Percentiles rank a stretch among this genome's conserved stretches.
These are phyloP conservation scores for Penicillium sp. DNA, from an alignment of 2,329 filamentous ascomycete species.

Conservation along the genomic window DNA sequence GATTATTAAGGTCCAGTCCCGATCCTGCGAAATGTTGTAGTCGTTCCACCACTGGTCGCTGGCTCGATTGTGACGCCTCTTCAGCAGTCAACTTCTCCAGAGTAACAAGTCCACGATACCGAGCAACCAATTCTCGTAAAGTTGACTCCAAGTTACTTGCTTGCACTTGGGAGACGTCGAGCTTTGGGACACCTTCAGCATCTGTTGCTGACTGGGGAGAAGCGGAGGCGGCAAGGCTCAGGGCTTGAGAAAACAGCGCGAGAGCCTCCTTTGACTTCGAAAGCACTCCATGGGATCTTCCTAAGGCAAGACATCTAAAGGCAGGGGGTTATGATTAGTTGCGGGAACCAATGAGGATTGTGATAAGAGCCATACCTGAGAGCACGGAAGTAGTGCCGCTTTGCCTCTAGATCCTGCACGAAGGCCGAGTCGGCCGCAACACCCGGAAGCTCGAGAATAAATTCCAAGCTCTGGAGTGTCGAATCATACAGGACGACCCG, in stretches of 20 bases:
- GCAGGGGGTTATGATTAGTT: slow-evolving; percentile 4
- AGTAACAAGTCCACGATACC: slow-evolving; percentile 76
- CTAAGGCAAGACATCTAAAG: slow-evolving; percentile 66
- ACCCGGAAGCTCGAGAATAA: slow-evolving; percentile 79
- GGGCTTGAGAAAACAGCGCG: slow-evolving; percentile 69
- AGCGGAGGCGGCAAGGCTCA: slow-evolving; percentile 50
- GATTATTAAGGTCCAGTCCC: slow-evolving; percentile 63
- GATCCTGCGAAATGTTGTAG: slow-evolving; percentile 65
- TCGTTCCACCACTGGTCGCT: slow-evolving; percentile 61
- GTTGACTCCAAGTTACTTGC: slow-evolving; percentile 52
- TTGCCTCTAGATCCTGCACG: slow-evolving; percentile 66
- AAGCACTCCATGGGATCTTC: slow-evolving; percentile 70
- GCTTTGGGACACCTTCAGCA: slow-evolving; percentile 50
- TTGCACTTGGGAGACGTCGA: slow-evolving; percentile 57
- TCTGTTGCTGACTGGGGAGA: slow-evolving; percentile 39
- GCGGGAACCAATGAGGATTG: slow-evolving; percentile 7
- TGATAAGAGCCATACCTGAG: slow-evolving; percentile 57
- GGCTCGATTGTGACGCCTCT: slow-evolving; percentile 37
- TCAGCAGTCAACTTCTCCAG: slow-evolving; percentile 57
- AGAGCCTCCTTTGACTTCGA: slow-evolving; percentile 68
- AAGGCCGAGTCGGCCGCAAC: slow-evolving; percentile 75
- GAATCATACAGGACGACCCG: slow-evolving; percentile 84
- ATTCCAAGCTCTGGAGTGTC: slow-evolving; percentile 80
- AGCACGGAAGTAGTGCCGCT: slow-evolving; percentile 73
- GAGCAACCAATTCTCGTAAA: slow-evolving; percentile 64